A percentile compares a stretch with the other conserved stretches of the same genome.
phyloP scores from a whole-genome alignment of 2,329 filamentous ascomycete genomes.

The Microsporum audouinii region DNA sequence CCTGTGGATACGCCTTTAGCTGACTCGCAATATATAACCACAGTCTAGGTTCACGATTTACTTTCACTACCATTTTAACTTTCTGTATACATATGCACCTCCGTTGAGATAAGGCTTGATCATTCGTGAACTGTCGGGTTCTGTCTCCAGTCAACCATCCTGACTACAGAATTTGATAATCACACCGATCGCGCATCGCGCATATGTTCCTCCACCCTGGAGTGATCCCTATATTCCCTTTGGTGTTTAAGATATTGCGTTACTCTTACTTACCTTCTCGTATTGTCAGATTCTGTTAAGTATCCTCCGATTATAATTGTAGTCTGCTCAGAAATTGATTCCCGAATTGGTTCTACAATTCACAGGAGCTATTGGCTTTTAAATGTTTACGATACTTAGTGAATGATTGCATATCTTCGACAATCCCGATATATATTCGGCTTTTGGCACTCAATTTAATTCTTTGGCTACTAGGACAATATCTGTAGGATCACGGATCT shows the following conservation, averaged over 20 bases:
- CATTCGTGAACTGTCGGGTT: neutral
- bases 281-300: neutral
- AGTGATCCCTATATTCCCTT: neutral
- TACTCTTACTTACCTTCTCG: neutral
- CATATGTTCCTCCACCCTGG: neutral
- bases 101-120: neutral
- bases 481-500: too few relatives aligned
- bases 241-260: neutral
- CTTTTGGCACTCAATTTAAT: too few relatives aligned
- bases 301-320: neutral
- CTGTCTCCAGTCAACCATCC: neutral
- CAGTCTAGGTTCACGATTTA: too few relatives aligned
- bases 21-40: too few relatives aligned
- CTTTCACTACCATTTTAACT: neutral
- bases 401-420: too few relatives aligned
- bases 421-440: too few relatives aligned
- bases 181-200: conserved; percentile 1
- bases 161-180: neutral
- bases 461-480: too few relatives aligned
- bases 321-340: neutral
- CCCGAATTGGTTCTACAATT: neutral
- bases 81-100: neutral
- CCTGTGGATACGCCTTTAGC: too few relatives aligned
- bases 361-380: neutral
- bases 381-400: neutral